Evolutionary conservation across 208 protist species (phyloP).

Genomic region (Acanthamoeba quina): DNA sequence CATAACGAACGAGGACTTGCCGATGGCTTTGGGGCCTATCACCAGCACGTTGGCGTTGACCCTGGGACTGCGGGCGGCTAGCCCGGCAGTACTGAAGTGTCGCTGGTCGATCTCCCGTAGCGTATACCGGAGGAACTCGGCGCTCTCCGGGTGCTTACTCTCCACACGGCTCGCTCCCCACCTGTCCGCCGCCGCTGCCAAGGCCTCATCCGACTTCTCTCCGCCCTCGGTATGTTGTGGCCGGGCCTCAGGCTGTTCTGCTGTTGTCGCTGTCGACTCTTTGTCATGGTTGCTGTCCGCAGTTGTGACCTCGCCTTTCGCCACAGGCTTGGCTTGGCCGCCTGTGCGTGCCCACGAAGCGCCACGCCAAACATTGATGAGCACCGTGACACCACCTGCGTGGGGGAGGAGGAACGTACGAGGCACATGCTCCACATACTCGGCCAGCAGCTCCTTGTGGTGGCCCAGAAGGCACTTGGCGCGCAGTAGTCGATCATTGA

Average conservation of each 20-base stretch:
- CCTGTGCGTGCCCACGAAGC: background rate
- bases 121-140: background rate
- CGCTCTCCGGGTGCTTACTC: slow-evolving; percentile 12
- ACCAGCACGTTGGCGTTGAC: slow-evolving; percentile 18
- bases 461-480: background rate
- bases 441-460: background rate
- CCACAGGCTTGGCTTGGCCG: background rate
- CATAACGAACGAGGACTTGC: slow-evolving; percentile 27
- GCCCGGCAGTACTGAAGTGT: background rate
- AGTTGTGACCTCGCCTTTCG: too few species aligned
- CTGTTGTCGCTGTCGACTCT: too few species aligned
- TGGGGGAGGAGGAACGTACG: background rate
- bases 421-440: background rate
- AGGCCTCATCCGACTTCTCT: background rate
- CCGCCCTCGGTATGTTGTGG: background rate
- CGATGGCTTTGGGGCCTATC: background rate
- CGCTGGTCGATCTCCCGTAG: background rate
- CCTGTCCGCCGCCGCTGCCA: background rate
- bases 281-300: too few species aligned
- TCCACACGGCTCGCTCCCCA: background rate
- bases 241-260: too few species aligned
- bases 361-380: background rate
- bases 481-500: slow-evolving; percentile 28
- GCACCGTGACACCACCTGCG: background rate
- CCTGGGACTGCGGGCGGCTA: background rate